Base-by-base conservation (phyloP, 2,329 filamentous ascomycete genomes). In the Ramichloridium luteum region DNA sequence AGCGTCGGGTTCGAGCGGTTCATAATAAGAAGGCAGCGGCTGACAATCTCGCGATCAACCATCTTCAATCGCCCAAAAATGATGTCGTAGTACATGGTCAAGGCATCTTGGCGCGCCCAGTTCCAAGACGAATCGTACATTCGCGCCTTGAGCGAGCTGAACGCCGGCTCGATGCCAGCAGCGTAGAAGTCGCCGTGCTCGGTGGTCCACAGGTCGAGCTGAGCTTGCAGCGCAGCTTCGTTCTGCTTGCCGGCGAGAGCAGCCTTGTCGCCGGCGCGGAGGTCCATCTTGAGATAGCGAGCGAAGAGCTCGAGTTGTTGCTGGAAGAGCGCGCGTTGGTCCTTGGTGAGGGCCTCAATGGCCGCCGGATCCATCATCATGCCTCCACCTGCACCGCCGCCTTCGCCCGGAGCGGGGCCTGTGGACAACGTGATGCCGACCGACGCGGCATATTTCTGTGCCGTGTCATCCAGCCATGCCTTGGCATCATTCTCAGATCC, bases 341-440 rank as follows among this genome's bases (percentile, higher is more conserved):
- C 90, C 59, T 96, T 96, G 51, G 90, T 98, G 32, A 98, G 70
- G 10, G 90, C 90, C 56, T 98, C 90, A 43, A 98, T 79, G 32
- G 90, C 90, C 23, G 88, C 90, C 6, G 90, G 90, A 51, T 98
- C 90, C 86, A 98, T 96, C 83, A 98, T 93, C 90, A 98, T 96
- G 54, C 86, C 88, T 44, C 73, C 80, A 35, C 68, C 73, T 39
- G 71, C 80, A 34, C 68, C 78, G 33, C 75, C 80, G 39, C 72
- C 72, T 42, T 83, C 84, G 38, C 77, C 79, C 31, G 79, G 73
- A 15, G 82, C 71, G 13, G 65, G 54, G 16, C 80, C 76, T 5
- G 80, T 75, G 4, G 85, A 79, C 37, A 98, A 64, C 56, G 68
- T 92, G 58, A 98, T 77, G 38, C 90, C 90, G 27, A 81, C 78